A percentile compares a stretch with the other conserved stretches of the same genome.
Evolutionary conservation across 441 rosid species (phyloP).

Genomic region (Erodium chrysanthum): DNA sequence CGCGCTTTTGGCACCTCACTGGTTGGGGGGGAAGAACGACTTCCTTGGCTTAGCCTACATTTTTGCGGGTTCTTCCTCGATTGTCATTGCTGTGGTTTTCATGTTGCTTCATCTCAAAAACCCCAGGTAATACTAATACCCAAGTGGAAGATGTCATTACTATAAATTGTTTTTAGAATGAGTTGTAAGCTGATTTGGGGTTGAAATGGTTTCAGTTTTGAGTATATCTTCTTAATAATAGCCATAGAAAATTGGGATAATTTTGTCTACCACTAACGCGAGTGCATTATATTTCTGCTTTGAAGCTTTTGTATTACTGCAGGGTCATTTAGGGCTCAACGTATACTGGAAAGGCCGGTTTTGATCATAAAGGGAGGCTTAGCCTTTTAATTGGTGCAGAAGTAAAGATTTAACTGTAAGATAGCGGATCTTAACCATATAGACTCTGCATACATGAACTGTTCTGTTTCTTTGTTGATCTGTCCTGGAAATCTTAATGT

Average conservation of each 20-base stretch:
- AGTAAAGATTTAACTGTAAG: neutral
- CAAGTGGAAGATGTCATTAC: neutral
- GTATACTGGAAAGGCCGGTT: neutral
- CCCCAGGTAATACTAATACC: conserved; percentile 31
- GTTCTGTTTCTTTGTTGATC: neutral
- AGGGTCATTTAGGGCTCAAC: neutral
- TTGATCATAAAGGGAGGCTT: neutral
- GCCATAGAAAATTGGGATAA: neutral
- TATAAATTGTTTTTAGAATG: neutral
- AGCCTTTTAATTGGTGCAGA: neutral
- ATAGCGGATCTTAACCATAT: neutral
- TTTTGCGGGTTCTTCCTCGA: conserved; percentile 49
- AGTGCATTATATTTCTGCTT: neutral
- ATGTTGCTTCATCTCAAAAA: conserved; percentile 52
- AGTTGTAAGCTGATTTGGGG: neutral
- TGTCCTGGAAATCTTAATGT: neutral
- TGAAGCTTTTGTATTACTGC: conserved; percentile 1
- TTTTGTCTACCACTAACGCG: neutral
- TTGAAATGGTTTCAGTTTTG: neutral
- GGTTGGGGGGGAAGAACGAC: conserved; percentile 80
- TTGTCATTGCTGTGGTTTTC: conserved; percentile 48
- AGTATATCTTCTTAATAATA: neutral
- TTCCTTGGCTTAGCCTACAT: conserved; percentile 63
- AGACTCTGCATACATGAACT: neutral
- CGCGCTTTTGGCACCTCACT: conserved; percentile 59